Conservation (phyloP, 371 early-diverging fungal genomes). For the Conidiobolus incongruus region DNA sequence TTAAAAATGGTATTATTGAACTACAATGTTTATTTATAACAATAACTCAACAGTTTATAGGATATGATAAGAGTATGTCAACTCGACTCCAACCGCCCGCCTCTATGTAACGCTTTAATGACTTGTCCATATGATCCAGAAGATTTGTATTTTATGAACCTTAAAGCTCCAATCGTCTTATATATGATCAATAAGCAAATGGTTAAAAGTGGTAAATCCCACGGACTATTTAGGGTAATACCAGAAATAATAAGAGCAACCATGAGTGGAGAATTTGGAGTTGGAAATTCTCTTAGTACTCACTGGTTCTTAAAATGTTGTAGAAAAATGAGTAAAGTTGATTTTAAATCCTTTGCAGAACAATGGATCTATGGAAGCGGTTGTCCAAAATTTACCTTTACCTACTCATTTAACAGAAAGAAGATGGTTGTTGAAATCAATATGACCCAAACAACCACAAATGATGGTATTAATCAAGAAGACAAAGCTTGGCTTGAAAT, state of each 20-base stretch:
- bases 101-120: conserved; percentile 44
- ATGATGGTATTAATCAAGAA: conserved; percentile 14
- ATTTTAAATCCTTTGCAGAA: conserved; percentile 59
- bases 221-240: conserved; percentile 55
- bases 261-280: conserved; percentile 56
- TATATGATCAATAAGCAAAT: conserved; percentile 84
- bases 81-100: conserved; percentile 65
- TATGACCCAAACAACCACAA: conserved; percentile 63
- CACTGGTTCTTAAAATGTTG: conserved; percentile 54
- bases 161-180: conserved; percentile 73
- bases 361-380: conserved; percentile 85
- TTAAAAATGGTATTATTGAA: conserved; percentile 30
- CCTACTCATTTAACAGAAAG: conserved; percentile 70
- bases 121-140: conserved; percentile 36
- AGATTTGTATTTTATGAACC: conserved; percentile 48
- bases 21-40: not conserved
- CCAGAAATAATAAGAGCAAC: conserved; percentile 53
- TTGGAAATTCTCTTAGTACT: conserved; percentile 51
- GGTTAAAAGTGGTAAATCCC: conserved; percentile 54
- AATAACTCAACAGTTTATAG: conserved; percentile 9
- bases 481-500: not conserved
- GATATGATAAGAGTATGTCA: conserved; percentile 63
- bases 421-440: conserved; percentile 81
- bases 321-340: conserved; percentile 50
- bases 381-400: conserved; percentile 62